phyloP scores from a whole-genome alignment of 1,284 basidiomycete species.

The Cutaneotrichosporon dermatis region DNA sequence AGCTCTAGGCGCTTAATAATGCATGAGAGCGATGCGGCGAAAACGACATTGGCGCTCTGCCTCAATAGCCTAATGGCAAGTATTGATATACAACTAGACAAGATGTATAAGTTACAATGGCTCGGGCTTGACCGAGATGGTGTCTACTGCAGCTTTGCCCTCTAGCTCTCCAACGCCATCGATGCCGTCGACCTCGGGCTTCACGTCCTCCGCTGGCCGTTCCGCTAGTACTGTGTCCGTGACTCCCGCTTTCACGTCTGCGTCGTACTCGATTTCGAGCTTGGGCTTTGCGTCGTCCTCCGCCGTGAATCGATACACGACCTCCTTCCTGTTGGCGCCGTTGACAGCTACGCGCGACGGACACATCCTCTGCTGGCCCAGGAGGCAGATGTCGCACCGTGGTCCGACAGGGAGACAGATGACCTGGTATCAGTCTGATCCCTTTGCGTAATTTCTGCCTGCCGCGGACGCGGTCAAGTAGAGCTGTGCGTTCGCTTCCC shows the following conservation, averaged over 20 bases:
- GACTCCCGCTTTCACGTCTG: slow-evolving; percentile 27
- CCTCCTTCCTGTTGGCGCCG: slow-evolving; percentile 39
- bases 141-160: neutral
- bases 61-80: no score
- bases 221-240: no score
- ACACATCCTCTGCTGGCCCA: slow-evolving; percentile 48
- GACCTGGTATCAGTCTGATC: slow-evolving; percentile 20
- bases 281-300: slow-evolving; percentile 27
- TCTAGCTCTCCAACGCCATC: neutral
- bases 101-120: neutral
- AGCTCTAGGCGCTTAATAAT: slow-evolving; percentile 1
- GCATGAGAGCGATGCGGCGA: no score
- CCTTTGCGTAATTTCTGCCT: no score
- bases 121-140: neutral
- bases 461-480: no score
- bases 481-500: no score
- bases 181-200: neutral
- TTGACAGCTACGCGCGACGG: slow-evolving; percentile 46
- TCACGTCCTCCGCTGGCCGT: neutral
- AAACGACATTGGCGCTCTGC: no score
- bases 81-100: neutral
- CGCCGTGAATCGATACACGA: slow-evolving; percentile 49
- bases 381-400: slow-evolving; percentile 68
- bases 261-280: slow-evolving; percentile 53
- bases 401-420: slow-evolving; percentile 80